A percentile compares a stretch with the other conserved stretches of the same genome.
phyloP scores from a whole-genome alignment of 2,329 filamentous ascomycete species.

The Exophiala bonariae region DNA sequence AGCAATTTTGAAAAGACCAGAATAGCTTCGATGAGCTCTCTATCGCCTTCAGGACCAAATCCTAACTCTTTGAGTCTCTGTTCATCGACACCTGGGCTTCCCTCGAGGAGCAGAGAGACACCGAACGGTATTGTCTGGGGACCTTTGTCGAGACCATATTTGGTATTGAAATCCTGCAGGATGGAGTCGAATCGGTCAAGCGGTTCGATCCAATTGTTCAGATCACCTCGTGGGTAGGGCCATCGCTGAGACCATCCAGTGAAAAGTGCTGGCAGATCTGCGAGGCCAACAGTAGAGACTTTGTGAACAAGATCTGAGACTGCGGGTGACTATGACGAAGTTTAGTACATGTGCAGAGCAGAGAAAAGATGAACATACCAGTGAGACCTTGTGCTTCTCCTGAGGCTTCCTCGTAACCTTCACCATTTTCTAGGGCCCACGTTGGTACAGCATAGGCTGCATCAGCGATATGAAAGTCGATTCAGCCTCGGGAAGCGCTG shows the following conservation, averaged over 20 bases:
- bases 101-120: conserved; percentile 63
- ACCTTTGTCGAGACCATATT: conserved; percentile 76
- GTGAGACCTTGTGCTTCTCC: conserved; percentile 52
- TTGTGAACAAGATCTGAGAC: conserved; percentile 76
- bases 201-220: conserved; percentile 97
- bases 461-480: conserved; percentile 15
- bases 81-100: conserved; percentile 42
- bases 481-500: conserved; percentile 12
- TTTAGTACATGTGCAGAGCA: conserved; percentile 1
- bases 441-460: conserved; percentile 22
- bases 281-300: conserved; percentile 68
- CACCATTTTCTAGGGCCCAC: conserved; percentile 40
- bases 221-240: conserved; percentile 92
- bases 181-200: conserved; percentile 92
- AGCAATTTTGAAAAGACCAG: conserved; percentile 84
- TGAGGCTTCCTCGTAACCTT: conserved; percentile 55
- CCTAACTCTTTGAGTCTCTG: conserved; percentile 59
- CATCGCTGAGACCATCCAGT: conserved; percentile 81
- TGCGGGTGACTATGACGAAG: conserved; percentile 72
- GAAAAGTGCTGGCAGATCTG: conserved; percentile 75
- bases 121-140: conserved; percentile 78
- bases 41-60: conserved; percentile 74
- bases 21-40: conserved; percentile 74
- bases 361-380: conserved; percentile 39
- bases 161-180: conserved; percentile 75